These are phyloP conservation scores for Aspergillus sergii DNA, from an alignment of 2,329 filamentous ascomycete species.

Conservation along the genomic window DNA sequence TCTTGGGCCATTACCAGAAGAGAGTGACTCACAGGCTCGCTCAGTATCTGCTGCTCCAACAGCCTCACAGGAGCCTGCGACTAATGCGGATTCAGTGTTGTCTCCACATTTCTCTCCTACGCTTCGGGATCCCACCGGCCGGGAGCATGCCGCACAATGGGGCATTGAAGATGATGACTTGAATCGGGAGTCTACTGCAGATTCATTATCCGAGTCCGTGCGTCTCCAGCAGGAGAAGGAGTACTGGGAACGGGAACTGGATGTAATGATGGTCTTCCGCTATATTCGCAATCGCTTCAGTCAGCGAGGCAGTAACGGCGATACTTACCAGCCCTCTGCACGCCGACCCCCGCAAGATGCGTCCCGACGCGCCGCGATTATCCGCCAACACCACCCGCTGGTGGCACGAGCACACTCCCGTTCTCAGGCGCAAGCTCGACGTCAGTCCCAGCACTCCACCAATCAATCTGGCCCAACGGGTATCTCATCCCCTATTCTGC, in stretches of 20 bases:
- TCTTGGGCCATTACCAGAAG: constrained; percentile 40
- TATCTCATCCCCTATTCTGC: constrained; percentile 37
- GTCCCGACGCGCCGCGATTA: constrained; percentile 77
- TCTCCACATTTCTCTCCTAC: constrained; percentile 56
- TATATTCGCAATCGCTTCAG: constrained; percentile 77
- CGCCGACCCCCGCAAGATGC: constrained; percentile 61
- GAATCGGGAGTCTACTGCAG: constrained; percentile 13
- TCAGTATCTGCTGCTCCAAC: constrained; percentile 19
- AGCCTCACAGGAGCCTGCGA: constrained; percentile 22
- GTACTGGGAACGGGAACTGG: constrained; percentile 92
- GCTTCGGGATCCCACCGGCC: constrained; percentile 40
- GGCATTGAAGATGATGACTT: constrained; percentile 65
- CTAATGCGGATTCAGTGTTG: constrained; percentile 31
- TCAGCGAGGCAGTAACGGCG: constrained; percentile 49
- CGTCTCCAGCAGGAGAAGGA: constrained; percentile 62
- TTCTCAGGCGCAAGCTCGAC: constrained; percentile 58
- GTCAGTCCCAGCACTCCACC: constrained; percentile 43
- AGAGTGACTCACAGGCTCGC: constrained; percentile 18
- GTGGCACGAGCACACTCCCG: constrained; percentile 60
- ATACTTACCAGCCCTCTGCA: constrained; percentile 33
- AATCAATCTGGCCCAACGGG: constrained; percentile 28
- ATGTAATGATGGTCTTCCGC: constrained; percentile 87
- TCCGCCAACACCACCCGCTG: constrained; percentile 86
- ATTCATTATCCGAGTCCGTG: constrained; percentile 39
- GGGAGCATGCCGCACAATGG: constrained; percentile 62